These are phyloP conservation scores for Papiliotrema terrestris DNA, from an alignment of 1,284 basidiomycete species.

Conservation along the genomic window DNA sequence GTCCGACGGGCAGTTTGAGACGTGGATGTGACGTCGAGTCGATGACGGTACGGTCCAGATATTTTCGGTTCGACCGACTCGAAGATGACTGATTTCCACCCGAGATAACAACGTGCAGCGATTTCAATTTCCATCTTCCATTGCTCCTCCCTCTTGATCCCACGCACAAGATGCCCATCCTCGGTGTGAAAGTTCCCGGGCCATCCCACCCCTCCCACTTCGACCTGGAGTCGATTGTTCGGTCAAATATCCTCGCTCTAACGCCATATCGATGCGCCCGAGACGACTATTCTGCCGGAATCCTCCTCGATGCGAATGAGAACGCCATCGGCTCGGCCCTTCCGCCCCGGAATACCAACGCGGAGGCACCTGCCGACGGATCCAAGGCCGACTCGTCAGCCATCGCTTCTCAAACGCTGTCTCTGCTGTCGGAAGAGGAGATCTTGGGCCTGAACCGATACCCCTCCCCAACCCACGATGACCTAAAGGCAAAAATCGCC, in stretches of 20 bases:
- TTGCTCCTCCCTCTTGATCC: too few species aligned
- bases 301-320: constrained; percentile 98
- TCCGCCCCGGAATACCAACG: constrained; percentile 27
- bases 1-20: too few species aligned
- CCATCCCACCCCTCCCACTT: constrained; percentile 69
- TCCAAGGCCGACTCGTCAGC: constrained; percentile 1
- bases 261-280: constrained; percentile 93
- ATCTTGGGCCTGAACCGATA: constrained; percentile 48
- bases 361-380: background rate
- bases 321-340: constrained; percentile 89
- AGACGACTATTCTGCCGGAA: constrained; percentile 89
- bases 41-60: too few species aligned
- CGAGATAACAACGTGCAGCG: too few species aligned
- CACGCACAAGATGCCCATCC: constrained; percentile 42
- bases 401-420: constrained; percentile 27
- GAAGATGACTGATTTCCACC: too few species aligned
- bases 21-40: too few species aligned
- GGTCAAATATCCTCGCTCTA: constrained; percentile 88
- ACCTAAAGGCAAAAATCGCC: constrained; percentile 75
- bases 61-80: too few species aligned
- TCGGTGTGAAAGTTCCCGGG: constrained; percentile 45
- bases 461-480: constrained; percentile 54
- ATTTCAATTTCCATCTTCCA: too few species aligned
- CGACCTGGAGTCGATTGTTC: constrained; percentile 74
- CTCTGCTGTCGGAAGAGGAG: constrained; percentile 36